These are phyloP conservation scores for Astraeus odoratus DNA, from an alignment of 768 basidiomycete genomes.

Conservation along the genomic window DNA sequence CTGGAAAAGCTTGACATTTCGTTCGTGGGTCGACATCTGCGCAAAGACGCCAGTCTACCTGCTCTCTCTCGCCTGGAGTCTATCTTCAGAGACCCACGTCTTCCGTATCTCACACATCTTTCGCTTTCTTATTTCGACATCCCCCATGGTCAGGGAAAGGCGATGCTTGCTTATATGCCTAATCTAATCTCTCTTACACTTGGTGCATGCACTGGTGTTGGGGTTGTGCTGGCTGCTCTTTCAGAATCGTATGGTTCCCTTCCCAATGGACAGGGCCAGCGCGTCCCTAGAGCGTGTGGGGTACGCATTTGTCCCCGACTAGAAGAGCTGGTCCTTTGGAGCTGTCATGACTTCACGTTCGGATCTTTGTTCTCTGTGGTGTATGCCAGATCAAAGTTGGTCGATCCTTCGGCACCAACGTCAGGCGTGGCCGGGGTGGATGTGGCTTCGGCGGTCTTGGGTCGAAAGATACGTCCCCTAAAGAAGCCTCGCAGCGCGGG, in stretches of 20 bases:
- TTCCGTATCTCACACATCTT: constrained; percentile 43
- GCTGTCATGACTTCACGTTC: constrained; percentile 39
- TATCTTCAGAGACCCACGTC: constrained; percentile 51
- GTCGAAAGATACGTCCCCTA: constrained; percentile 31
- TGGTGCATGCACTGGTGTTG: constrained; percentile 39
- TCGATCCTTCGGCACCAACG: constrained; percentile 8
- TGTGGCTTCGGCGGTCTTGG: constrained; percentile 20
- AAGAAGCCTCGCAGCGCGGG: constrained; percentile 19
- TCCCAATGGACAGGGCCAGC: constrained; percentile 7
- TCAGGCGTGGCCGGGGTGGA: constrained; percentile 13
- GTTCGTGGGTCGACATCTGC: constrained; percentile 27
- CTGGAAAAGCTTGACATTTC: constrained; percentile 41
- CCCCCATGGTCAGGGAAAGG: constrained; percentile 29
- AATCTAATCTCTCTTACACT: constrained; percentile 41
- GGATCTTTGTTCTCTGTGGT: constrained; percentile 31
- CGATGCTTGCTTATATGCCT: constrained; percentile 48
- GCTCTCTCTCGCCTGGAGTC: constrained; percentile 42
- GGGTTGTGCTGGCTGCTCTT: constrained; percentile 34
- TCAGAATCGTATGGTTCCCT: constrained; percentile 29
- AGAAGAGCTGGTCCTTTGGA: constrained; percentile 46
- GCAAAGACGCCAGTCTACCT: constrained; percentile 21
- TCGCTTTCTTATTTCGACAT: constrained; percentile 43
- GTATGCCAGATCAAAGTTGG: constrained; percentile 23
- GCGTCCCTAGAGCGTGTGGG: constrained; percentile 18
- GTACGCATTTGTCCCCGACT: constrained; percentile 46